phyloP scores from a whole-genome alignment of 768 basidiomycete species.

The Hericium erinaceus region DNA sequence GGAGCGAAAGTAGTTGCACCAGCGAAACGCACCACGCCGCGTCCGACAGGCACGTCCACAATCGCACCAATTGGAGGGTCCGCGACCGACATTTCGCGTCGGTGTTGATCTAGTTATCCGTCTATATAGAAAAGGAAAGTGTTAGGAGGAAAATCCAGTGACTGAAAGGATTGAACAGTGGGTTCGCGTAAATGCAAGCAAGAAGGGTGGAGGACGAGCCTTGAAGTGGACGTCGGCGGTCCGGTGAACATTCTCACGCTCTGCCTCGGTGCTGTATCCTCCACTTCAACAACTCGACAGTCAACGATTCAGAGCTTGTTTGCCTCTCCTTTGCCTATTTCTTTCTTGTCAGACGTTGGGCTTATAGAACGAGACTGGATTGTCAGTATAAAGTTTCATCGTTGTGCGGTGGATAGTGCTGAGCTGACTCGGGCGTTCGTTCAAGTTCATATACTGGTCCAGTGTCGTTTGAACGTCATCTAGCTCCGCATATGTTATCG shows the following conservation, averaged over 20 bases:
- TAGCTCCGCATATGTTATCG: not conserved
- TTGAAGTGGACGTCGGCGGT: no score
- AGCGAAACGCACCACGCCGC: conserved; percentile 78
- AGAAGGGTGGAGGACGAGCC: not conserved
- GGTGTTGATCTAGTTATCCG: not conserved
- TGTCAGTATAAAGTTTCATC: no score
- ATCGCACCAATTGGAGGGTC: conserved; percentile 58
- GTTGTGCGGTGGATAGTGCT: no score
- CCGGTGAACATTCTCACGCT: no score
- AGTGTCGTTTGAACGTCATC: not conserved
- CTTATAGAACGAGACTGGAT: no score
- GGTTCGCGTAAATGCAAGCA: not conserved
- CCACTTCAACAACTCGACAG: not conserved
- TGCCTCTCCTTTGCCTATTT: no score
- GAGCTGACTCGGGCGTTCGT: no score
- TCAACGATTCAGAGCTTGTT: not conserved
- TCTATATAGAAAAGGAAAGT: not conserved
- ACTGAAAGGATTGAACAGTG: not conserved
- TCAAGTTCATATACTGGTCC: no score
- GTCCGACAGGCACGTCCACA: conserved; percentile 72
- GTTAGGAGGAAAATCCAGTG: not conserved
- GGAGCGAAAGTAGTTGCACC: conserved; percentile 76
- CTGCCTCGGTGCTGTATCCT: not conserved
- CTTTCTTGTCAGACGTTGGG: no score
- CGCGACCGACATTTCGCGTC: conserved; percentile 6